A percentile compares a stretch with the other conserved stretches of the same genome.
phyloP scores from a whole-genome alignment of 2,329 filamentous ascomycete genomes.

The Rutstroemia sp. region DNA sequence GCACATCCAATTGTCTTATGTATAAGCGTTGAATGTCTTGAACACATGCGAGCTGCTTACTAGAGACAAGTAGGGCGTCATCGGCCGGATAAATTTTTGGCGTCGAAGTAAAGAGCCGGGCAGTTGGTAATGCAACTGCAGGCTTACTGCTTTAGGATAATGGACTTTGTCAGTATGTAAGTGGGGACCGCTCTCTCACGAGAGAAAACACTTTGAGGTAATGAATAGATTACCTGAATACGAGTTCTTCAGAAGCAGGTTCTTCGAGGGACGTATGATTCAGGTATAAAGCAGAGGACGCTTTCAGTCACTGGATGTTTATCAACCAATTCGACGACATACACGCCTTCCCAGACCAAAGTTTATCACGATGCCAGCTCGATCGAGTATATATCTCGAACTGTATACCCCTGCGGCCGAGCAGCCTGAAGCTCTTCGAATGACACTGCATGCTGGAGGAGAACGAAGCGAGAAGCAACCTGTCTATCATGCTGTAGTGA shows the following conservation, averaged over 20 bases:
- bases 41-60: not conserved
- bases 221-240: not conserved
- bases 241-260: not conserved
- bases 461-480: not conserved
- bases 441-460: constrained; percentile 5
- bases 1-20: not conserved
- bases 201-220: not conserved
- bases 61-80: not conserved
- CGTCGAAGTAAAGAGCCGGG: not conserved
- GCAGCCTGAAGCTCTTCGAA: constrained; percentile 2
- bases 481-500: not conserved
- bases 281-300: not conserved
- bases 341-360: not conserved
- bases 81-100: not conserved
- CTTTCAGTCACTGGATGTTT: too few relatives aligned
- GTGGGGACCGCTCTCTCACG: not conserved
- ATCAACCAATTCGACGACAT: not conserved
- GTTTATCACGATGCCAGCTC: not conserved
- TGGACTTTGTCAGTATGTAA: not conserved
- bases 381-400: constrained; percentile 6
- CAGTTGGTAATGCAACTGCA: constrained; percentile 2
- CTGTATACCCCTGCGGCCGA: constrained; percentile 6
- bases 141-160: constrained; percentile 1
- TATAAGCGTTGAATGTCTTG: not conserved
- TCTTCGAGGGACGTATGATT: not conserved